These are phyloP conservation scores for Dendrobium nobile DNA, from an alignment of 106 monocot species.

Conservation along the genomic window DNA sequence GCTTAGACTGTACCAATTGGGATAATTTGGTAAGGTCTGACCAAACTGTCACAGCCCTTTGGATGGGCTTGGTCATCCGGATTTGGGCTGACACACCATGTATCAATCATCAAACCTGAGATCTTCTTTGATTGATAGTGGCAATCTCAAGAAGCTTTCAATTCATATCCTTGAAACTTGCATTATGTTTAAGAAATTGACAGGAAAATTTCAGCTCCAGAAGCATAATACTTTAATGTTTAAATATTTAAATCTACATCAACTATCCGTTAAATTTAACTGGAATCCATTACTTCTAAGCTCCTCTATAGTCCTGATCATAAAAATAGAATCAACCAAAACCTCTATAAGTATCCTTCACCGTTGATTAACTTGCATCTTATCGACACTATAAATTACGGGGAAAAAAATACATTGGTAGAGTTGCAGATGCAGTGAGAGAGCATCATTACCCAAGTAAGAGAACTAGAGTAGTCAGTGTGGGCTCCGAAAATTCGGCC, in stretches of 20 bases:
- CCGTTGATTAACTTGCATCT: background rate
- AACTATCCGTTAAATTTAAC: background rate
- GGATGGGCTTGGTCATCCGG: too few species aligned
- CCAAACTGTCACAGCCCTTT: too few species aligned
- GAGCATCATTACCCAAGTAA: background rate
- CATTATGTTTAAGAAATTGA: background rate
- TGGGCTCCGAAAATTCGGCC: too few species aligned
- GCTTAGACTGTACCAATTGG: too few species aligned
- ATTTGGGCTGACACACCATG: too few species aligned
- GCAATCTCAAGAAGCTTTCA: background rate
- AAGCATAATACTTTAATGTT: background rate
- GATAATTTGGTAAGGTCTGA: too few species aligned
- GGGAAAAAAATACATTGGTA: background rate
- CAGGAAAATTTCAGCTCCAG: background rate
- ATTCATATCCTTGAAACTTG: background rate
- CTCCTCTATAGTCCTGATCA: background rate
- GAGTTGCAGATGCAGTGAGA: background rate
- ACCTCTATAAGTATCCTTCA: background rate
- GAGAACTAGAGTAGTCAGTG: background rate
- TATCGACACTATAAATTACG: background rate
- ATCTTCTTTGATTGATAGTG: background rate
- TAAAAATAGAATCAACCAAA: background rate
- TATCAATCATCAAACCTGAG: background rate
- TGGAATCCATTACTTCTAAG: background rate
- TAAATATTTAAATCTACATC: constrained; percentile 3